Percentiles rank a stretch among this genome's conserved stretches.
These are phyloP conservation scores for Metarhizium anisopliae DNA, from an alignment of 2,329 filamentous ascomycete species.

Conservation along the genomic window DNA sequence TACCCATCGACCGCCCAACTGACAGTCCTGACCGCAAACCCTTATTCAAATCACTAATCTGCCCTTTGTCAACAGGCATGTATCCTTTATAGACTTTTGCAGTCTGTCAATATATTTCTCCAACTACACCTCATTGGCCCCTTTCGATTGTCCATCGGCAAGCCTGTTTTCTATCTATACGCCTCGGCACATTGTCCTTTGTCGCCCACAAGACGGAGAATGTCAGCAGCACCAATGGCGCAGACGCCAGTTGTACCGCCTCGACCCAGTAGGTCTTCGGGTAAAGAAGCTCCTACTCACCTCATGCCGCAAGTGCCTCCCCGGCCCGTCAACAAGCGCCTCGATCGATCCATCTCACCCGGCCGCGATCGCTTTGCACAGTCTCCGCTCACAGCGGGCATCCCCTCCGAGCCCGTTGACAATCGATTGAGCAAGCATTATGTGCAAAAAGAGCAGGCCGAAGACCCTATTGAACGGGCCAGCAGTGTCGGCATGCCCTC, in stretches of 20 bases:
- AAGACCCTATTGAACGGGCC: constrained; percentile 48
- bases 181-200: neutral
- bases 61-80: neutral
- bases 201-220: constrained; percentile 15
- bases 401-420: constrained; percentile 34
- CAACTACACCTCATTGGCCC: neutral
- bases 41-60: constrained; percentile 2
- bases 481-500: constrained; percentile 76
- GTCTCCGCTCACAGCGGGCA: constrained; percentile 74
- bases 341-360: constrained; percentile 70
- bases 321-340: constrained; percentile 60
- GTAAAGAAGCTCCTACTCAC: constrained; percentile 29
- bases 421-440: constrained; percentile 26
- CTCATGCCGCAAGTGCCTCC: constrained; percentile 65
- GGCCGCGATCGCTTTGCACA: constrained; percentile 70
- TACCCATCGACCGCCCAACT: neutral
- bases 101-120: neutral
- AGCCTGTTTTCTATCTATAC: neutral
- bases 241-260: constrained; percentile 46
- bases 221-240: constrained; percentile 43
- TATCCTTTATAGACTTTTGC: neutral
- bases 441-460: constrained; percentile 20
- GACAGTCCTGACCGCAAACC: constrained; percentile 1
- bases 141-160: neutral
- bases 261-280: constrained; percentile 43